Conservation (phyloP, 176 grass and related monocot species). For the Oryza meridionalis region DNA sequence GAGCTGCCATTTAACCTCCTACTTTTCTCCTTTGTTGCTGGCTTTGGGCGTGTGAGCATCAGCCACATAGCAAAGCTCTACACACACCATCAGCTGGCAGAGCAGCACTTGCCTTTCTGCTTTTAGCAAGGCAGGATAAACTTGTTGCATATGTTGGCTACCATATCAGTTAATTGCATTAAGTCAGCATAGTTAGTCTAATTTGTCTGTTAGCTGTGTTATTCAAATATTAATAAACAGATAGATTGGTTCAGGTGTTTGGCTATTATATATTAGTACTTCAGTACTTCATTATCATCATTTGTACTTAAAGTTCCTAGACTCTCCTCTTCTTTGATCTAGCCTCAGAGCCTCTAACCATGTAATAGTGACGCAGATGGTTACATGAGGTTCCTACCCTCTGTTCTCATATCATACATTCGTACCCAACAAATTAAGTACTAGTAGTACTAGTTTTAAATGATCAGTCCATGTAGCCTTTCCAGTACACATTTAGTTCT, state of each 20-base stretch:
- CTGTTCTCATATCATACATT: not conserved
- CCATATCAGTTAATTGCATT: not conserved
- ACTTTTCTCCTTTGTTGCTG: not conserved
- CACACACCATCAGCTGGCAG: no score
- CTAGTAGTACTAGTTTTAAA: not conserved
- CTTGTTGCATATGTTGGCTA: not conserved
- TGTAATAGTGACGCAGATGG: not conserved
- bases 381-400: not conserved
- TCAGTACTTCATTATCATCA: not conserved
- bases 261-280: no score
- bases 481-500: not conserved
- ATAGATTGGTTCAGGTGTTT: no score
- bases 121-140: no score
- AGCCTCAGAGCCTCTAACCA: not conserved
- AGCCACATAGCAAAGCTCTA: no score
- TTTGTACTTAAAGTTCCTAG: not conserved
- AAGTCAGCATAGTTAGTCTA: not conserved
- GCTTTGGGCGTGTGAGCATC: no score
- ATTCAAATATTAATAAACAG: no score
- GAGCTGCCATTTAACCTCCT: slow-evolving; percentile 4
- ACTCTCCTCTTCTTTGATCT: not conserved
- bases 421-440: not conserved
- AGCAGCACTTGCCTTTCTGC: no score
- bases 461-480: not conserved
- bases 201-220: not conserved